Base-by-base conservation (phyloP, 805 yeast genomes). In the Cyberlindnera samutprakarnensis region DNA sequence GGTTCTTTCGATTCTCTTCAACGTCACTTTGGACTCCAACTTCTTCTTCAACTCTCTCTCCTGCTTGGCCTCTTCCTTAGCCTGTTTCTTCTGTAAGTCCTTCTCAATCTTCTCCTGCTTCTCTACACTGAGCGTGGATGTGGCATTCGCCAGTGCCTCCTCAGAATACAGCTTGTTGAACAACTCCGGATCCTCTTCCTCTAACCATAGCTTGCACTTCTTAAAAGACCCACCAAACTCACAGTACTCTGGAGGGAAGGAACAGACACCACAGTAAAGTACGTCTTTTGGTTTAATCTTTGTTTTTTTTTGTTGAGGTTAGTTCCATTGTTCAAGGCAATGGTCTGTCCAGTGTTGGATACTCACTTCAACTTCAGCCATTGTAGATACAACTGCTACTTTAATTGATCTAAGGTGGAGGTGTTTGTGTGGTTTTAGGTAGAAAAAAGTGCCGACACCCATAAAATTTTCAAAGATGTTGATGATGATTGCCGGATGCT, bases 201-300 rank as follows among this genome's bases (percentile, higher is more conserved):
- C 62, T 27, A 90, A 66, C 95, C 96, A 86, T 15, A 70, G 75
- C 47, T 82, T 85, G 61, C 97, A 88, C 51, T 84, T 75, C 52
- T 78, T 79, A 57, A 83, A 68, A 18, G 77, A 62, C 28, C 81
- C 83, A 10, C 95, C 92, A 53, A 88, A 88, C 54, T 90, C 96
- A 62, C 97, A 88, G 61, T 78, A 88, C 57, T 77, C 95, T 4
- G 85, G 85, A n/a, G 95, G 95, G 51, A 71, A 78, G 2, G 85
- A 61, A 54, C 95, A 85, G 11, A 84, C 71, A 5, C 75, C 86
- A 54, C 95, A 85, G 60, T 85, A 85, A 12, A 69, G 49, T 14
- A 78, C 72, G 16, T 54, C 49, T 42, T 53, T 61, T 21, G 68
- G 55, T 20, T 39, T 33, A 17, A 41, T 33, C 14, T 19, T 23